phyloP scores from a whole-genome alignment of 106 monocot species.

The Apostasia ramifera region DNA sequence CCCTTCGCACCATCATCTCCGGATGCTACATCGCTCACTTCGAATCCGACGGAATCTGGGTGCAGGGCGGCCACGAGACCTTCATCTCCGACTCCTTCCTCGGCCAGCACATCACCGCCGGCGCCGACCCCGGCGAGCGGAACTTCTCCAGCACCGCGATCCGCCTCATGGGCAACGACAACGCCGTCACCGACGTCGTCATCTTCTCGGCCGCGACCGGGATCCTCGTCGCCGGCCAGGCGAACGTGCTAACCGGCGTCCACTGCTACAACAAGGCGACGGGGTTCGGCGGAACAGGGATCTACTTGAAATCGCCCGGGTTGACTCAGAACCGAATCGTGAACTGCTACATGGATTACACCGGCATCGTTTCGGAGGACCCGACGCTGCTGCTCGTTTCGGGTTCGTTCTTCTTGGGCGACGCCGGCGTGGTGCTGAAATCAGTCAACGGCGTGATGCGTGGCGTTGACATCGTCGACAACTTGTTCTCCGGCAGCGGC shows the following conservation, averaged over 20 bases:
- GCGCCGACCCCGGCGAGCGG: conserved; percentile 35
- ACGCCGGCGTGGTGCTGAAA: conserved; percentile 33
- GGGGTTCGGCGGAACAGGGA: conserved; percentile 36
- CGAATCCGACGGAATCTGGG: conserved; percentile 33
- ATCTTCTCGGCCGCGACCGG: conserved; percentile 48
- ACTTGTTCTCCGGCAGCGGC: conserved; percentile 38
- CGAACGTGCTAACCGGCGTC: conserved; percentile 38
- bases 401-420: conserved; percentile 39
- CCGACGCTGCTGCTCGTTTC: conserved; percentile 33
- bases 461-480: conserved; percentile 29
- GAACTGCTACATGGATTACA: conserved; percentile 59
- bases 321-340: conserved; percentile 36
- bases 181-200: conserved; percentile 45
- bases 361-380: conserved; percentile 37
- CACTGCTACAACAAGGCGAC: conserved; percentile 70
- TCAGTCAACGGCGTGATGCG: conserved; percentile 28
- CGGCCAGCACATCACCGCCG: conserved; percentile 46
- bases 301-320: conserved; percentile 25
- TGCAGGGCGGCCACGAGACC: conserved; percentile 45
- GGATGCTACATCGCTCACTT: conserved; percentile 62
- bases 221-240: conserved; percentile 38
- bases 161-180: conserved; percentile 38
- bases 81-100: conserved; percentile 27
- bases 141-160: conserved; percentile 37
- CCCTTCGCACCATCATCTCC: conserved; percentile 54